Evolutionary conservation across 169 alveolate species (phyloP).

Genomic region (Cryptosporidium parvum): DNA sequence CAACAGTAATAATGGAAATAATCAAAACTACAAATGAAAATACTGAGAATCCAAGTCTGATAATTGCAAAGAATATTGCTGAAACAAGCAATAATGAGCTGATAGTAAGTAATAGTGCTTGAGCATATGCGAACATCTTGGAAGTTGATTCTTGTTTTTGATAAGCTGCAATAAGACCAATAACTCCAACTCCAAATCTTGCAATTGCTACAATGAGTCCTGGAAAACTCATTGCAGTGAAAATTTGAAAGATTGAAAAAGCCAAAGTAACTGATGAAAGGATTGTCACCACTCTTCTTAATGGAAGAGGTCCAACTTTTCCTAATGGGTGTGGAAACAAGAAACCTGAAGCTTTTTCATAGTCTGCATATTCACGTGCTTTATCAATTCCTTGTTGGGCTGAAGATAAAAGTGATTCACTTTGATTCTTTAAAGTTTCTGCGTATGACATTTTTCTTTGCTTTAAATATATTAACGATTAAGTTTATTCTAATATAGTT

Average conservation of each 20-base stretch:
- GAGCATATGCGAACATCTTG: conserved; percentile 63
- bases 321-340: conserved; percentile 75
- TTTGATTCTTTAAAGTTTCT: conserved; percentile 68
- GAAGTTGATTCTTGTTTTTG: conserved; percentile 66
- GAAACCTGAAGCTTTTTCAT: conserved; percentile 70
- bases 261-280: conserved; percentile 43
- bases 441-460: conserved; percentile 54
- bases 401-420: conserved; percentile 58
- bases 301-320: conserved; percentile 74
- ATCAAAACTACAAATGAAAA: conserved; percentile 66
- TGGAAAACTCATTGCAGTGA: conserved; percentile 76
- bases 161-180: conserved; percentile 67
- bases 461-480: not conserved
- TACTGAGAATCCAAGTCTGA: conserved; percentile 64
- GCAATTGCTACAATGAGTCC: conserved; percentile 60
- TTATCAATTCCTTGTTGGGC: conserved; percentile 75
- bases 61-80: conserved; percentile 59
- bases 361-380: conserved; percentile 75
- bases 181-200: conserved; percentile 70
- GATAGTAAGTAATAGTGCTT: conserved; percentile 49
- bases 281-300: conserved; percentile 70
- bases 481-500: not conserved
- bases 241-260: conserved; percentile 63
- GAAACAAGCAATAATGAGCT: conserved; percentile 59
- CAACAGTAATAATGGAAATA: conserved; percentile 56